phyloP scores from a whole-genome alignment of 768 basidiomycete species.

The Leccinum rimulosum region DNA sequence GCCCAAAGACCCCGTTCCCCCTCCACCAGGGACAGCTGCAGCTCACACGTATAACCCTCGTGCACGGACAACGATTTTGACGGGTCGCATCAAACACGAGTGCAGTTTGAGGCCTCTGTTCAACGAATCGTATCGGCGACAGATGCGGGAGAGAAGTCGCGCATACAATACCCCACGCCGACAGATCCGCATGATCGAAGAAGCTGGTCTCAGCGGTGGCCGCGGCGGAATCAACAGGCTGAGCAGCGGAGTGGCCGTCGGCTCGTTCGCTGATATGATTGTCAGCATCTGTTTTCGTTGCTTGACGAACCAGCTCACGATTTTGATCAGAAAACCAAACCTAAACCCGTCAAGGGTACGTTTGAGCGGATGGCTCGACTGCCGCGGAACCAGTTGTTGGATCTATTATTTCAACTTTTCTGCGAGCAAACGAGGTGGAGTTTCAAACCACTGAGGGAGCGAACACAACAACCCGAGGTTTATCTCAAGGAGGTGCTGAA shows the following conservation, averaged over 20 bases:
- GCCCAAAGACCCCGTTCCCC: not conserved
- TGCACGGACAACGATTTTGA: conserved; percentile 74
- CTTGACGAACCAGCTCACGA: conserved; percentile 4
- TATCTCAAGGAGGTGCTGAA: conserved; percentile 82
- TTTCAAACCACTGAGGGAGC: conserved; percentile 71
- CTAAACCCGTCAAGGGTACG: conserved; percentile 62
- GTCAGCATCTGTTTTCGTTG: conserved; percentile 41
- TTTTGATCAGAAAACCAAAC: conserved; percentile 53
- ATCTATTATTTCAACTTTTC: conserved; percentile 78
- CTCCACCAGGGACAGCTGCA: not conserved
- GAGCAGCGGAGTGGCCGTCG: conserved; percentile 66
- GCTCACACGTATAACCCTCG: conserved; percentile 45
- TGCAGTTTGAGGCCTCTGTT: conserved; percentile 71
- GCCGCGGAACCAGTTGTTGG: conserved; percentile 83
- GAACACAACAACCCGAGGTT: conserved; percentile 81
- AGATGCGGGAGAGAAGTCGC: conserved; percentile 65
- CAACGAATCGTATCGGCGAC: conserved; percentile 62
- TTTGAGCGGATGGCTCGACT: conserved; percentile 93
- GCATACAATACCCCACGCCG: conserved; percentile 65
- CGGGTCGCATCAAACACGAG: conserved; percentile 79
- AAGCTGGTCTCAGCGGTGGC: conserved; percentile 64
- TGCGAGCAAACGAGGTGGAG: conserved; percentile 79
- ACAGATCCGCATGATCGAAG: conserved; percentile 73
- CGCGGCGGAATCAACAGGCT: conserved; percentile 75
- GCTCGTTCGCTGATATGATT: conserved; percentile 62